Percentiles rank a stretch among this genome's conserved stretches.
These are phyloP conservation scores for Calonectria multiphialidica DNA, from an alignment of 2,329 filamentous ascomycete genomes.

Conservation along the genomic window DNA sequence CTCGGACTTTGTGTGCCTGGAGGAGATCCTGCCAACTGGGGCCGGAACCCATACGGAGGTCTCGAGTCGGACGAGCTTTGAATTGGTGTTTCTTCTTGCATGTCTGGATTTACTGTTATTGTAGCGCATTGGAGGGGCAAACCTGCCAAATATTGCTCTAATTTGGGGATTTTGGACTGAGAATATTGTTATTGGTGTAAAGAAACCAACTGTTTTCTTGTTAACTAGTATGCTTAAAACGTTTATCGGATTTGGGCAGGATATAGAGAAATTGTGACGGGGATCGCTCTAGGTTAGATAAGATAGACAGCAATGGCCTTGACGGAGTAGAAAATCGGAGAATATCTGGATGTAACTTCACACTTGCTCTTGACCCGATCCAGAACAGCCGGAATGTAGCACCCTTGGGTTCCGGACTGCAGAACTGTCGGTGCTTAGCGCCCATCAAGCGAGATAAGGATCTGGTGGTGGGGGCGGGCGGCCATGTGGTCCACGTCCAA, in stretches of 20 bases:
- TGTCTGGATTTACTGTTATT: constrained; percentile 8
- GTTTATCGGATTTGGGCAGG: not conserved
- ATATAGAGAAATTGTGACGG: not conserved
- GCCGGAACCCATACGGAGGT: constrained; percentile 61
- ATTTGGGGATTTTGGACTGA: not conserved
- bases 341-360: constrained; percentile 10
- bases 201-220: not conserved
- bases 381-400: not conserved
- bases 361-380: not conserved
- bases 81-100: constrained; percentile 18
- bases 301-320: constrained; percentile 5
- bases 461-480: constrained; percentile 19
- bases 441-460: constrained; percentile 30
- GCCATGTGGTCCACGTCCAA: constrained; percentile 5
- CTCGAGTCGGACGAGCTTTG: constrained; percentile 53
- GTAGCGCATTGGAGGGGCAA: constrained; percentile 5
- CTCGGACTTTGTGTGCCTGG: constrained; percentile 90
- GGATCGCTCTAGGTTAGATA: not conserved
- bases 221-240: not conserved
- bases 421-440: constrained; percentile 10
- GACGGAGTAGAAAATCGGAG: constrained; percentile 6
- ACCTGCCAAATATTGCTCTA: not conserved
- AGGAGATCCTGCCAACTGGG: constrained; percentile 78
- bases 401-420: not conserved
- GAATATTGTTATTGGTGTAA: not conserved